Base-by-base conservation (phyloP, 2,329 filamentous ascomycete species). In the Aspergillus calidoustus region DNA sequence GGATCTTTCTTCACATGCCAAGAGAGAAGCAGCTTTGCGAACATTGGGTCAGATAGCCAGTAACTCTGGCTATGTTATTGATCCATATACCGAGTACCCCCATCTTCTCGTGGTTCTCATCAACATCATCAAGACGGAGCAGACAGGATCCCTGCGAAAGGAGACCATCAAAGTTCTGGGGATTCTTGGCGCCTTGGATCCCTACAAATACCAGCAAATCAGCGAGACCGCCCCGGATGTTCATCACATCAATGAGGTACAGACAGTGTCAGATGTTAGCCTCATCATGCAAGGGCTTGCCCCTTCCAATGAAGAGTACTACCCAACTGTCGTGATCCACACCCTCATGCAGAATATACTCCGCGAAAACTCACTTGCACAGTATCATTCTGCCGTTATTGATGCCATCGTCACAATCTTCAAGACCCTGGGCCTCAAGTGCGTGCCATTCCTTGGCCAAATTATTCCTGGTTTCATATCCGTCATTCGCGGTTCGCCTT, bases 341-440 rank as follows among this genome's bases (percentile, higher is more conserved):
- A 96, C 95, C 1, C 84, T 99, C 11, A 88, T 99, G 71, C 90
- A 93, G 60, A 82, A 81, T 60, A 93, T 99, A 67, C 80, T 99
- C 41, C 96, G 94, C 71, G 95, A 99, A 69, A 88, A 89, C 28
- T 98, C 95, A 0, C 83, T 99, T 4, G 87, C 90, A 13, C 91
- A 96, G 71, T 94, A 97, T 70, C 96, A 99, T 72, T 94, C 93
- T 4, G 88, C 90, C 11, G 94, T 98, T 15, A 95, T 99, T 55
- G 95, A 98, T 75, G 95, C 95, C 5, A 96, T 99, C 70, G 98
- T 99, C 89, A 97, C 92, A 69, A 99, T 99, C 62, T 99, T 99
- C 79, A 91, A 95, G 69, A 99, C 96, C 0, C 85, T 99, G 63
- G 95, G 95, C 2, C 81, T 99, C 69, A 97, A 98, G 75, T 99